phyloP scores from a whole-genome alignment of 2,329 filamentous ascomycete genomes.

The Rutstroemia sydowiana region DNA sequence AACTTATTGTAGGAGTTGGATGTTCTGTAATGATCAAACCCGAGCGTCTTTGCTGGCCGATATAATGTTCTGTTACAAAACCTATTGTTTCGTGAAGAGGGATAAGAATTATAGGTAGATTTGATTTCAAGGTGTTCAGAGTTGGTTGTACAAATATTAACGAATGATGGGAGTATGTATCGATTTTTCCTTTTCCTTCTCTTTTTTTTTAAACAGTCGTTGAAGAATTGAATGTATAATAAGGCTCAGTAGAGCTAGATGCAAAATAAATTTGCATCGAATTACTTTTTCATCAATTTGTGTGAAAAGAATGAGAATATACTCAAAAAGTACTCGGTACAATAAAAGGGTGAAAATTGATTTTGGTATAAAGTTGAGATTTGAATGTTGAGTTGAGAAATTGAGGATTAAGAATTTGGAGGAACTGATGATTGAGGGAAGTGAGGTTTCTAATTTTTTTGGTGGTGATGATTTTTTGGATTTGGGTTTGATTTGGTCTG shows the following conservation, averaged over 20 bases:
- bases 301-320: background rate
- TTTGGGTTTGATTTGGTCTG: too few relatives aligned
- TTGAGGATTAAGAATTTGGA: too few relatives aligned
- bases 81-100: too few relatives aligned
- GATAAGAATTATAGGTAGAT: too few relatives aligned
- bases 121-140: background rate
- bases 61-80: too few relatives aligned
- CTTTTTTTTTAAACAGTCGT: background rate
- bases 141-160: background rate
- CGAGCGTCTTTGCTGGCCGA: too few relatives aligned
- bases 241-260: slow-evolving; percentile 9
- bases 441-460: too few relatives aligned
- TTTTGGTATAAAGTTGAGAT: background rate
- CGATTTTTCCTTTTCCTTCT: background rate
- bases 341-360: background rate
- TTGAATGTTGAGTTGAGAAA: too few relatives aligned
- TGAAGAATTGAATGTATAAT: background rate
- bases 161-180: too few relatives aligned
- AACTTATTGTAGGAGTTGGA: background rate
- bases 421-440: too few relatives aligned
- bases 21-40: background rate
- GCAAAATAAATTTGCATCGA: slow-evolving; percentile 11
- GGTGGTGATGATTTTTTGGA: too few relatives aligned
- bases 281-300: background rate
- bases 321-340: background rate